Conservation (phyloP, 177 flowering plant species). For the Vitis hybrid region DNA sequence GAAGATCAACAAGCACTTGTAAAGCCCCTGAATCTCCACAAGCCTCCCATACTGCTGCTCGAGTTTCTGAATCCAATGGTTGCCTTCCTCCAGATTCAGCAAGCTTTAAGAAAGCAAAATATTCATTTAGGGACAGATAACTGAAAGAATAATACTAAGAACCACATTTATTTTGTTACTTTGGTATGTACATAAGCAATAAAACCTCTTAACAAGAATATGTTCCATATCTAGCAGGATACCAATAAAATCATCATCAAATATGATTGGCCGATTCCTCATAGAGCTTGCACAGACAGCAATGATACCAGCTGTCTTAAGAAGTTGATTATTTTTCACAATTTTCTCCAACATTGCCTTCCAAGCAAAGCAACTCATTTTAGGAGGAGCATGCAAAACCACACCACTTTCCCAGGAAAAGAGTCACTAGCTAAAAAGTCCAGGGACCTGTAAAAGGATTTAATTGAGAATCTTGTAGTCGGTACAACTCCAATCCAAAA, state of each 20-base stretch:
- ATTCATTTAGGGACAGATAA: not conserved
- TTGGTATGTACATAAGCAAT: not conserved
- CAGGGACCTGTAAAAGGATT: too few relatives aligned
- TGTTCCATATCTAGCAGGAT: not conserved
- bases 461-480: too few relatives aligned
- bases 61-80: conserved; percentile 82
- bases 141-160: not conserved
- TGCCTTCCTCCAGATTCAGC: conserved; percentile 61
- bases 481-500: too few relatives aligned
- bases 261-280: not conserved
- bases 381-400: too few relatives aligned
- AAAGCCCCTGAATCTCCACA: conserved; percentile 98
- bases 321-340: too few relatives aligned
- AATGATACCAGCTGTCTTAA: too few relatives aligned
- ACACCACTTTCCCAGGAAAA: too few relatives aligned
- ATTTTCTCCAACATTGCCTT: too few relatives aligned
- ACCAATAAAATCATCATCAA: not conserved
- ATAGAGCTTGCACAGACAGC: too few relatives aligned
- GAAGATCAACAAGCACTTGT: conserved; percentile 91
- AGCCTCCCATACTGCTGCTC: conserved; percentile 91
- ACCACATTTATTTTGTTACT: not conserved
- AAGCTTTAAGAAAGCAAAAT: conserved; percentile 48
- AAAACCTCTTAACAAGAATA: not conserved
- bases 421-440: too few relatives aligned
- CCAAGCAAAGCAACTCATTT: too few relatives aligned